Evolutionary conservation across 2,329 filamentous ascomycete genomes (phyloP).

Genomic region (Fusarium sp.): DNA sequence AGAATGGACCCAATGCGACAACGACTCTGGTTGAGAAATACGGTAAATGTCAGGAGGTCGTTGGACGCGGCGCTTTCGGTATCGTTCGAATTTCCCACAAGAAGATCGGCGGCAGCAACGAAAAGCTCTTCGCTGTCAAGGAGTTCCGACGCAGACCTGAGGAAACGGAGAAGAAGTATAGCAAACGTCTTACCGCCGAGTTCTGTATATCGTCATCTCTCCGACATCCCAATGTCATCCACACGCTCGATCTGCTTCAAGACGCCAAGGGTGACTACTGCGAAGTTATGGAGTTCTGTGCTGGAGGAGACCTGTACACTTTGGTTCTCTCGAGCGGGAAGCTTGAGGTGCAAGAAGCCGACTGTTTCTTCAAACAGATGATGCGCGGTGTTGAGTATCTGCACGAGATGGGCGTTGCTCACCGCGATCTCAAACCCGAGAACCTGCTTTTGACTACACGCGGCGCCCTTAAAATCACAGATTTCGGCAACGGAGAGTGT

Average conservation of each 20-base stretch:
- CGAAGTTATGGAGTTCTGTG: slow-evolving; percentile 99
- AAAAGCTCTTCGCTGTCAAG: slow-evolving; percentile 97
- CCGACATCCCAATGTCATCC: slow-evolving; percentile 97
- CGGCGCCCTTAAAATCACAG: slow-evolving; percentile 95
- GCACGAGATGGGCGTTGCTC: slow-evolving; percentile 98
- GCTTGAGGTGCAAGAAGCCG: slow-evolving; percentile 90
- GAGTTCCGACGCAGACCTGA: slow-evolving; percentile 95
- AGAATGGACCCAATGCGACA: slow-evolving; percentile 78
- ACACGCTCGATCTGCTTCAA: slow-evolving; percentile 93
- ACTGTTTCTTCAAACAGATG: slow-evolving; percentile 99
- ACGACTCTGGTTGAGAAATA: slow-evolving; percentile 92
- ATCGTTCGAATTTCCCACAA: slow-evolving; percentile 99
- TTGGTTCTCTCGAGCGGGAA: slow-evolving; percentile 91
- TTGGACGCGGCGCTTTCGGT: slow-evolving; percentile 95
- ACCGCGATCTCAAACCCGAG: slow-evolving; percentile 96
- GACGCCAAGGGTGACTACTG: slow-evolving; percentile 98
- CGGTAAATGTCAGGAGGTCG: slow-evolving; percentile 97
- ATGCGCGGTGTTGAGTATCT: slow-evolving; percentile 99
- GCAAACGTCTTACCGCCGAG: slow-evolving; percentile 95
- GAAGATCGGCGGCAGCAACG: slow-evolving; percentile 82
- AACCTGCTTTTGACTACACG: slow-evolving; percentile 94
- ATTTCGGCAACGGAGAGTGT: slow-evolving; percentile 98
- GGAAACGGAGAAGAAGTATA: slow-evolving; percentile 97
- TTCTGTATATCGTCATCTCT: slow-evolving; percentile 99
- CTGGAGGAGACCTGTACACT: slow-evolving; percentile 94